Conservation (phyloP, 495 filamentous ascomycete species). For the Aspergillus bridgeri region DNA sequence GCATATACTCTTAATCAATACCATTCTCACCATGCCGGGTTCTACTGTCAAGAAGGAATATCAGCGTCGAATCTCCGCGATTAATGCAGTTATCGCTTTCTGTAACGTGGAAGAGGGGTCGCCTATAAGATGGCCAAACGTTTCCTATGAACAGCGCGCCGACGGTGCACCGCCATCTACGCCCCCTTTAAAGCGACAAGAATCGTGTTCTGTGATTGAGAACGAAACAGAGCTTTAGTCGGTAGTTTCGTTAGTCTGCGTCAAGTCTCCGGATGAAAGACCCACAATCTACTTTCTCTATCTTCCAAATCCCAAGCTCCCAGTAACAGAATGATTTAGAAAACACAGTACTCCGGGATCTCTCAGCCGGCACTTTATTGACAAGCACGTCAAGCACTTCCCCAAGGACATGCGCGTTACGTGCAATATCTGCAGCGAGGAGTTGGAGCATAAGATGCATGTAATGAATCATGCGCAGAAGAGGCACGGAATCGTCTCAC, state of each 20-base stretch:
- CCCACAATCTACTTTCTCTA: no score
- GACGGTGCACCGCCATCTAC: constrained; percentile 1
- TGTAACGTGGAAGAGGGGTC: constrained; percentile 29
- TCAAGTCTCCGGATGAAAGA: constrained; percentile 16
- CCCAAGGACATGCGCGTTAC: constrained; percentile 21
- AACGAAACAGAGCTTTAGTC: neutral
- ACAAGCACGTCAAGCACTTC: constrained; percentile 22
- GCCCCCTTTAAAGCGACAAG: neutral
- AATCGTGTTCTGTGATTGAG: neutral
- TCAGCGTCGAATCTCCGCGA: constrained; percentile 22
- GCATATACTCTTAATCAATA: no score
- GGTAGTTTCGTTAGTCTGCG: constrained; percentile 21
- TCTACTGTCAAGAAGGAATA: constrained; percentile 25
- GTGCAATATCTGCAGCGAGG: constrained; percentile 21
- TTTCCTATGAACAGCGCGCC: constrained; percentile 12
- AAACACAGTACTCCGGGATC: no score
- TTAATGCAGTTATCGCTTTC: constrained; percentile 28
- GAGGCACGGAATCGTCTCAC: no score
- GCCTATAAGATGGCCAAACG: constrained; percentile 10
- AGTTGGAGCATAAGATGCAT: constrained; percentile 16
- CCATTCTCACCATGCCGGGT: no score
- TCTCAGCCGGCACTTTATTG: no score
- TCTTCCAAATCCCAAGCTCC: no score
- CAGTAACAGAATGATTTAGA: no score
- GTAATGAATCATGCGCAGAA: constrained; percentile 25